These are phyloP conservation scores for Sequoiadendron giganteum DNA, from an alignment of 75 land plant species.

Conservation along the genomic window DNA sequence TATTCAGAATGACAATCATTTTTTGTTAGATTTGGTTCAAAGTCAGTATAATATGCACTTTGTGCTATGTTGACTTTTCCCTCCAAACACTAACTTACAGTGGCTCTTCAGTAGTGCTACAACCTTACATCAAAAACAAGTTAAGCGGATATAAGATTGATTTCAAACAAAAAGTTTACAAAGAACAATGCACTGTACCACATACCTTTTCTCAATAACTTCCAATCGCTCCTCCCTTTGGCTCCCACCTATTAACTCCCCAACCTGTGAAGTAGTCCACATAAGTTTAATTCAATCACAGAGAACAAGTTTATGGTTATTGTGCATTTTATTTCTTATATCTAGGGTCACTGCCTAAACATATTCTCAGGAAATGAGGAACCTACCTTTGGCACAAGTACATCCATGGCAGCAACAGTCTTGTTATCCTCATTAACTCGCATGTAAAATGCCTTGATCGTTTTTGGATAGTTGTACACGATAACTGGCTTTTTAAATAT, in stretches of 20 bases:
- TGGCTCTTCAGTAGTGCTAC: background rate
- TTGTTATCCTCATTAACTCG: conserved; percentile 90
- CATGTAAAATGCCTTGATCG: conserved; percentile 97
- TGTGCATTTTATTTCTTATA: background rate
- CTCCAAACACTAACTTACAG: background rate
- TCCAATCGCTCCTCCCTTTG: conserved; percentile 94
- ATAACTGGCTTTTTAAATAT: conserved; percentile 93
- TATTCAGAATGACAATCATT: background rate
- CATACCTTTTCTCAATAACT: conserved; percentile 62
- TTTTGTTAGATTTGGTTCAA: background rate
- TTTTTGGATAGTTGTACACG: conserved; percentile 96
- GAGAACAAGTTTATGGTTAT: background rate
- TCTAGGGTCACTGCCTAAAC: background rate
- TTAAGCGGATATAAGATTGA: background rate
- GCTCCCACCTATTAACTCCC: conserved; percentile 82
- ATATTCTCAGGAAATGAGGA: background rate
- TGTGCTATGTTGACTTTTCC: background rate
- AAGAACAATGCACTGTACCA: background rate
- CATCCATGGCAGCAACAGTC: conserved; percentile 99
- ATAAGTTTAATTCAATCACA: background rate
- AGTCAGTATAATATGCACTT: background rate
- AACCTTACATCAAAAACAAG: background rate
- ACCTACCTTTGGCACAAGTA: conserved; percentile 95
- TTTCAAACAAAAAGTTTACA: background rate
- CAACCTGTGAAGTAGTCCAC: background rate